Evolutionary conservation across 192 early-diverging fungal species (phyloP), one percentile per base, ranked within the genome.

Genomic region (Funneliformis geosporum): DNA sequence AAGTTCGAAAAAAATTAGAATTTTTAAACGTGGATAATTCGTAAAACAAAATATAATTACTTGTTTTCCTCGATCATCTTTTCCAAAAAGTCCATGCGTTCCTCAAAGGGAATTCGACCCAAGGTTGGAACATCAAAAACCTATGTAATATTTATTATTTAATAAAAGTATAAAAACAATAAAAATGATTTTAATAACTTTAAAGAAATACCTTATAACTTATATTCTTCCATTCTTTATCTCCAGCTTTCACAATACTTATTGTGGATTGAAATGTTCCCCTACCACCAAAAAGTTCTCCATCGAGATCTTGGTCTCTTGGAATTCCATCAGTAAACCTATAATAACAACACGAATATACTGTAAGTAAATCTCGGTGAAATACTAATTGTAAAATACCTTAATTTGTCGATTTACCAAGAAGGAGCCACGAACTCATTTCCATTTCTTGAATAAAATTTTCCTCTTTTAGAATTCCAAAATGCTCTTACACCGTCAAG

Each of bases 241-340:
- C 76, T 21, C 84, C 79, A 11, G 73, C 79, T 75, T 87, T 89
- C 62, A 94, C 91, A 65, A 92, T 84, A 21, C 90, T 92, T 8
- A 92, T 88, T 21, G 91, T 91, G 62, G 84, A 78, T 65, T 87
- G 84, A 76, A 93, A 93, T 60, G 84, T 82, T 21, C 89, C 89
- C 0, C 92, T 85, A n/a, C 93, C 93, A 21, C 75, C 80, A 80
- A 89, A 94, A 25, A 94, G 90, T 80, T 94, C 93, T 1, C 93
- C 93, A 76, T 94, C 93, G 11, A 94, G 84, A 28, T 84, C 86
- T 69, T 87, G 82, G 47, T 90, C 84, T 16, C 75, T 85, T 5
- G 92, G 91, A 11, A 88, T 89, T 93, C 44, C 78, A 78, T 81
- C 93, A 91, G 14, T 90, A 90, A 38, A 89, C 81, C 2, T 92